Conservation (phyloP, 352 stramenopile genomes). For the Globisporangium iwayamae region DNA sequence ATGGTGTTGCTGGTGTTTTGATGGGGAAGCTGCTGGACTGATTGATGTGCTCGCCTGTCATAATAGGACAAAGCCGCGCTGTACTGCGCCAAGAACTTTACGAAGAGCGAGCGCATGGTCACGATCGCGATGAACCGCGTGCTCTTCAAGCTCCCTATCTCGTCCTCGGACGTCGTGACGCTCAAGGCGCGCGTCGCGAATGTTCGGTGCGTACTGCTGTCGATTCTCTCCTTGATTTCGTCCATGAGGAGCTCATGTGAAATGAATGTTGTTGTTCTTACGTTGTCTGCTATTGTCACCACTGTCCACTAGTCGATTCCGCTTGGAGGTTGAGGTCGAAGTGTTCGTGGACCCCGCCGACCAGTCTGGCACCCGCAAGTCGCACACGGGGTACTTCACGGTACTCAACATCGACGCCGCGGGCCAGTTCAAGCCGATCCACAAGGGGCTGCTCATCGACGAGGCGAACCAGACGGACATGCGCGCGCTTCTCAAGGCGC, state of each 20-base stretch:
- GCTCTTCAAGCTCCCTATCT: constrained; percentile 71
- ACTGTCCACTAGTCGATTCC: constrained; percentile 33
- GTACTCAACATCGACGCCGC: constrained; percentile 60
- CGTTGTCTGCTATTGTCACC: constrained; percentile 1
- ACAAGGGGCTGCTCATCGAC: constrained; percentile 46
- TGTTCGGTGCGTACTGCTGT: constrained; percentile 32
- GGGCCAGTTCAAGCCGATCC: constrained; percentile 55
- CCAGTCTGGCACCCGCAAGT: constrained; percentile 42
- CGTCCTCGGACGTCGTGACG: constrained; percentile 61
- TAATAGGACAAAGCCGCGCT: constrained; percentile 53
- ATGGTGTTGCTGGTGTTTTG: not conserved
- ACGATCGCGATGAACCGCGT: constrained; percentile 66
- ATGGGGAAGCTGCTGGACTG: not conserved
- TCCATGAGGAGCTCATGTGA: not conserved
- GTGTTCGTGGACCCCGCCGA: constrained; percentile 60
- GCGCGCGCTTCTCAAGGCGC: constrained; percentile 61
- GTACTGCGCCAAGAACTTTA: constrained; percentile 66
- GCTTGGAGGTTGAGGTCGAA: constrained; percentile 71
- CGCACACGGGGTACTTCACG: constrained; percentile 70
- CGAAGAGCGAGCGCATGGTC: constrained; percentile 65
- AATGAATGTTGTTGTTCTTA: not conserved
- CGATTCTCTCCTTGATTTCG: too few species aligned
- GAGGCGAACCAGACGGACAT: constrained; percentile 66
- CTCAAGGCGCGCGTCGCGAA: constrained; percentile 59
- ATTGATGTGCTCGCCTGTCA: not conserved